These are phyloP conservation scores for Vinca minor DNA, from an alignment of 257 asterid genomes.

Conservation along the genomic window DNA sequence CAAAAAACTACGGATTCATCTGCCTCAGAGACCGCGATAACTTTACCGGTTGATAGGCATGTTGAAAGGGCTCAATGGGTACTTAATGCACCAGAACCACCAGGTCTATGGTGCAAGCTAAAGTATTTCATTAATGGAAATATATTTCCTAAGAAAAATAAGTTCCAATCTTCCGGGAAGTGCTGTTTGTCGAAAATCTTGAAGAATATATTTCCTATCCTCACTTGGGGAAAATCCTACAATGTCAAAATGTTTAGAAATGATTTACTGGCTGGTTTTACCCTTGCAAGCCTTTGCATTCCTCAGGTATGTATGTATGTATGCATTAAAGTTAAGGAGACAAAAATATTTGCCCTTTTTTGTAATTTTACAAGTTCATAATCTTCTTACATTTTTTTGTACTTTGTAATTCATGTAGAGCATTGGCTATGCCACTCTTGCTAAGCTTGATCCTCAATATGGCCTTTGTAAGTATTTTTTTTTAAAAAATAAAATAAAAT, in stretches of 20 bases:
- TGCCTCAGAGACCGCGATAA: background rate
- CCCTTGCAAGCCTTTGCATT: conserved; percentile 44
- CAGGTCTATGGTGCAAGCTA: conserved; percentile 14
- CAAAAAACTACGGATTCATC: conserved; percentile 12
- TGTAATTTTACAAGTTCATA: background rate
- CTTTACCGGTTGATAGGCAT: background rate
- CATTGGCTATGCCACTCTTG: conserved; percentile 36
- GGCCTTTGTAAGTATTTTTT: conserved; percentile 33
- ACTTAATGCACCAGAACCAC: conserved; percentile 32
- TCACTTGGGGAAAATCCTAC: conserved; percentile 27
- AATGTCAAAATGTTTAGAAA: conserved; percentile 21
- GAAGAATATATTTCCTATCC: conserved; percentile 24
- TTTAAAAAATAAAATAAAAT: background rate
- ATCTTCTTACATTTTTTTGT: background rate
- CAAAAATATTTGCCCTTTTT: background rate
- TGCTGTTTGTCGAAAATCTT: conserved; percentile 7
- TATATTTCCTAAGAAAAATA: conserved; percentile 5
- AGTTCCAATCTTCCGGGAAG: conserved; percentile 7
- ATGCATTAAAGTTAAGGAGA: background rate
- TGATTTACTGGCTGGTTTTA: conserved; percentile 34
- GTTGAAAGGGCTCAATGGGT: conserved; percentile 21
- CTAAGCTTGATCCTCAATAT: conserved; percentile 38
- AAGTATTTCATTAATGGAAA: conserved; percentile 3
- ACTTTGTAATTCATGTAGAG: conserved; percentile 19
- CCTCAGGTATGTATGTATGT: conserved; percentile 44